Evolutionary conservation across 2,329 filamentous ascomycete species (phyloP), one percentile per base, ranked within the genome.

Genomic region (Pestalotiopsis sp.): DNA sequence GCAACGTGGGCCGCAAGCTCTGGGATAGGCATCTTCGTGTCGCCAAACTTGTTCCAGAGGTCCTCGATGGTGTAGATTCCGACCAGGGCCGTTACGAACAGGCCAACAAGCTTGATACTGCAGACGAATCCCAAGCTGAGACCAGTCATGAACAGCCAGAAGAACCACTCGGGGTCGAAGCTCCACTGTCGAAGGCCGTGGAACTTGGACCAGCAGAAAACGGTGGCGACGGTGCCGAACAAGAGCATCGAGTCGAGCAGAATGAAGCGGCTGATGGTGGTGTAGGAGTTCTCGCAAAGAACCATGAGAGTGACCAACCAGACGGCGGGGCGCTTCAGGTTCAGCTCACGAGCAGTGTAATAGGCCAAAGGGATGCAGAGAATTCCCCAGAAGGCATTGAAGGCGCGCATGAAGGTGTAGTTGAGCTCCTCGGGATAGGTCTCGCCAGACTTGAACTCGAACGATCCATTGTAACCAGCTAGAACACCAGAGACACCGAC

Each of bases 381-480:
- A 70, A 95, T 95, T 70, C 96, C 96, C 80, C 98, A 99, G 72
- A 94, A 90, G 72, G 95, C 92, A 80, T 98, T 99, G 89, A 99
- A 99, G 70, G 95, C 88, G 75, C 96, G 93, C 97, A 99, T 99
- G 79, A 97, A 97, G 75, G 95, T 97, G 82, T 97, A 99, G 85
- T 99, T 92, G 78, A 99, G 87, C 77, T 98, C 94, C 74, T 91
- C 90, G 12, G 96, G 96, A 80, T 99, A 99, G 67, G 89, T 94
- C 78, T 98, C 96, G 79, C 96, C 96, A 66, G 95, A 98, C 83
- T 99, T 99, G 88, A 99, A 99, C 79, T 99, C 96, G 83, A 99
- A 99, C 4, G 95, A 97, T 69, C 96, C 96, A 85, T 99, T 99
- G 86, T 99, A 99, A 73, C 95, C 95, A 73, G 95, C 97, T 70